Conservation (phyloP, 2,329 filamentous ascomycete genomes). For the Penicillium oxalicum region DNA sequence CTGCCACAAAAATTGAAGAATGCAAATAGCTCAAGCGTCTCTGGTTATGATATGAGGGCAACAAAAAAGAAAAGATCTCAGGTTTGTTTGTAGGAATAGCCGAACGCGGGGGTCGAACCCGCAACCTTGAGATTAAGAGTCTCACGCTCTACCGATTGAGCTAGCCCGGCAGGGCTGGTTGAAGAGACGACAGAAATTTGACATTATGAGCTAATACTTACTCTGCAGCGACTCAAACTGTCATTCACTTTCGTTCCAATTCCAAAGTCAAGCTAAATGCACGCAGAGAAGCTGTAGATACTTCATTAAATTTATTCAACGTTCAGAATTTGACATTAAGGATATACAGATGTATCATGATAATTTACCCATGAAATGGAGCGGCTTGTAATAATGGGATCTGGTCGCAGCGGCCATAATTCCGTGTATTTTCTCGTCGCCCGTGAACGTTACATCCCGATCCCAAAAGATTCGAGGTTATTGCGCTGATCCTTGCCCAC, state of each 20-base stretch:
- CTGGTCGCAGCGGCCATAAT: too few species aligned
- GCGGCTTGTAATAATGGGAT: too few species aligned
- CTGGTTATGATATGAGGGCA: neutral
- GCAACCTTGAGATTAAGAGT: conserved; percentile 44
- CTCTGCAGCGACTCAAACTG: neutral
- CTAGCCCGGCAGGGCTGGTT: conserved; percentile 38
- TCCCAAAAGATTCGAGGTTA: conserved; percentile 1
- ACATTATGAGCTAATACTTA: neutral
- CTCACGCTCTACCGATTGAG: conserved; percentile 49
- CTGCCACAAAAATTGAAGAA: too few species aligned
- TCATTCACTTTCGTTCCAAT: too few species aligned
- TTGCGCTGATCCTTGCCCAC: conserved; percentile 15
- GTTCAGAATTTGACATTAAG: too few species aligned
- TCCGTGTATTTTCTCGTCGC: neutral
- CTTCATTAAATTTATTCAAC: too few species aligned
- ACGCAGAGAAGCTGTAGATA: too few species aligned
- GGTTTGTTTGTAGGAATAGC: conserved; percentile 21
- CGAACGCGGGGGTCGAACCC: conserved; percentile 41
- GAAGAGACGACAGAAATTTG: neutral
- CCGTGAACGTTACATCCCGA: neutral
- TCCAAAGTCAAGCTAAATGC: too few species aligned
- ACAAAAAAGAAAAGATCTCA: conserved; percentile 16
- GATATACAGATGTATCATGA: too few species aligned
- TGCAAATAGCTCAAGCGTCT: too few species aligned
- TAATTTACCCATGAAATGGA: too few species aligned